phyloP scores from a whole-genome alignment of 352 stramenopile species.

The Pythium diclinum region DNA sequence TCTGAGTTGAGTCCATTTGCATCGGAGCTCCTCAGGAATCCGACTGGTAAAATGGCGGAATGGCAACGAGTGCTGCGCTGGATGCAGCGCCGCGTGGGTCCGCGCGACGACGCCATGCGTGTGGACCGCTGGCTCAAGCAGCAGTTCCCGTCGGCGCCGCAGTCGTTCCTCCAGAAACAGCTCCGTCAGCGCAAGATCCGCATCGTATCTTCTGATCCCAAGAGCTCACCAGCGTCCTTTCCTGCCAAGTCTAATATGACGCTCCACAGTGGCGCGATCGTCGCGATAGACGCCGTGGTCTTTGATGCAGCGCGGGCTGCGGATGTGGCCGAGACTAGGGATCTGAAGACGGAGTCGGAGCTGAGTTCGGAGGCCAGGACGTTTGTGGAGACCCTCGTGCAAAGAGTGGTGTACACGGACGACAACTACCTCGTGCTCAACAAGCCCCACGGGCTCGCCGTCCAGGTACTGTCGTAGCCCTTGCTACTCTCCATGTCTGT shows the following conservation, averaged over 20 bases:
- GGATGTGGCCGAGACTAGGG: neutral
- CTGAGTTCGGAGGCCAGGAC: neutral
- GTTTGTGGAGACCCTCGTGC: slow-evolving; percentile 29
- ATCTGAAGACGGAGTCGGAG: neutral
- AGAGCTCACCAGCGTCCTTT: neutral
- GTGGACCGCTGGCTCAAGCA: slow-evolving; percentile 63
- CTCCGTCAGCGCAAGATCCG: slow-evolving; percentile 71
- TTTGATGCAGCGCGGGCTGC: slow-evolving; percentile 24
- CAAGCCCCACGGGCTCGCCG: slow-evolving; percentile 66
- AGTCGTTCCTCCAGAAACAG: slow-evolving; percentile 62
- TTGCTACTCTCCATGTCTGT: neutral
- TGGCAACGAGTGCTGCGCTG: slow-evolving; percentile 47
- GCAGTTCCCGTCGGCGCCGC: slow-evolving; percentile 47
- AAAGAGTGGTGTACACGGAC: slow-evolving; percentile 47
- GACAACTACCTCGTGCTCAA: slow-evolving; percentile 62
- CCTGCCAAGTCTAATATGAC: slow-evolving; percentile 34
- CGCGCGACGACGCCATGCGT: slow-evolving; percentile 54
- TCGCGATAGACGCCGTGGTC: slow-evolving; percentile 53
- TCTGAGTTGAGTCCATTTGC: neutral
- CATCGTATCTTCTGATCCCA: slow-evolving; percentile 20
- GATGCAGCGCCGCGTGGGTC: slow-evolving; percentile 43
- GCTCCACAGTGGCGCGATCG: slow-evolving; percentile 35
- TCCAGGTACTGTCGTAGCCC: slow-evolving; percentile 34
- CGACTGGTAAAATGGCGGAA: slow-evolving; percentile 16
- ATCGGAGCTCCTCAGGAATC: neutral